phyloP scores from a whole-genome alignment of 2,329 filamentous ascomycete genomes.

The Dactylellina drechsleri region DNA sequence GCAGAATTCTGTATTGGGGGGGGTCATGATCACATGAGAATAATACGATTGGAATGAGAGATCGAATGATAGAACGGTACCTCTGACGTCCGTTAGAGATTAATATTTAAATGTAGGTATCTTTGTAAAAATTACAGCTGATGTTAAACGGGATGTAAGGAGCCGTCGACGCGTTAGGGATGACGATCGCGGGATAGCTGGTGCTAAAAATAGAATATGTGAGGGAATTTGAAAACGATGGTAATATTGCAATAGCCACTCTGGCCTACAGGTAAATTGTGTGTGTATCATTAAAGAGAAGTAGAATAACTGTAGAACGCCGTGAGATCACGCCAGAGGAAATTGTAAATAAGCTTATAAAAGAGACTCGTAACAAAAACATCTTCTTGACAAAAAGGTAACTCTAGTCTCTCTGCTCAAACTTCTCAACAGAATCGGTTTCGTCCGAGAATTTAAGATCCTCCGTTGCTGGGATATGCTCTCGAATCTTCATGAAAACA shows the following conservation, averaged over 20 bases:
- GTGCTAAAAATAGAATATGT: conserved; percentile 17
- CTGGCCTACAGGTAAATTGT: not conserved
- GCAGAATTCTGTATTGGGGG: not conserved
- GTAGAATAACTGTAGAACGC: conserved; percentile 21
- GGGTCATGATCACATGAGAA: not conserved
- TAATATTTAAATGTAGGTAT: conserved; percentile 3
- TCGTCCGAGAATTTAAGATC: conserved; percentile 88
- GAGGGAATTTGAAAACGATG: not conserved
- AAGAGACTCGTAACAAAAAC: conserved; percentile 13
- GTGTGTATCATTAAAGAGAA: not conserved
- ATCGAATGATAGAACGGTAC: conserved; percentile 9
- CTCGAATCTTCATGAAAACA: conserved; percentile 80
- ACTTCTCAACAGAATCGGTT: conserved; percentile 64
- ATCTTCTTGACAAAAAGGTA: conserved; percentile 1
- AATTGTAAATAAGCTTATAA: not conserved
- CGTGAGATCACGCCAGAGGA: conserved; percentile 5
- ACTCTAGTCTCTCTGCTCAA: conserved; percentile 43
- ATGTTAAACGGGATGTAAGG: conserved; percentile 11
- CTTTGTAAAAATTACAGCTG: conserved; percentile 4
- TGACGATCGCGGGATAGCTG: conserved; percentile 10
- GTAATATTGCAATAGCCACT: conserved; percentile 3
- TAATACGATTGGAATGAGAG: conserved; percentile 2
- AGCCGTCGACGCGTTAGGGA: not conserved
- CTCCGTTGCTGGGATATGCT: conserved; percentile 81
- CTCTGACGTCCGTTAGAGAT: conserved; percentile 13